These are phyloP conservation scores for Alternaria alternata DNA, from an alignment of 2,329 filamentous ascomycete genomes.

Conservation along the genomic window DNA sequence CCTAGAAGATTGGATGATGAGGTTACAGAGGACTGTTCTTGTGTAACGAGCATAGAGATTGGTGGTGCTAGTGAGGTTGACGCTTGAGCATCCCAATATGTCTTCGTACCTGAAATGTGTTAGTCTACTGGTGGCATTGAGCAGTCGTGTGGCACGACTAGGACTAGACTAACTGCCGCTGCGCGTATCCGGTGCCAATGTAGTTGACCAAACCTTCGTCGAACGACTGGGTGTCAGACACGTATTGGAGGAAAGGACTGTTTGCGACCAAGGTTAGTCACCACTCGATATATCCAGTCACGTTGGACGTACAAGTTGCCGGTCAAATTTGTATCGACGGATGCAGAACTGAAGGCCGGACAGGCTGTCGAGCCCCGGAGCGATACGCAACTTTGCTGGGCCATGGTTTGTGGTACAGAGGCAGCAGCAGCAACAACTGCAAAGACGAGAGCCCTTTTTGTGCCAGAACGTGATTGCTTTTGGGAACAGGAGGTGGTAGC, in stretches of 20 bases:
- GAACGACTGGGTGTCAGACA: constrained; percentile 78
- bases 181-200: constrained; percentile 76
- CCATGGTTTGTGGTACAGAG: constrained; percentile 41
- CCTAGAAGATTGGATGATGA: constrained; percentile 89
- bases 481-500: constrained; percentile 26
- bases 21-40: constrained; percentile 89
- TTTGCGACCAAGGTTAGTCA: constrained; percentile 15
- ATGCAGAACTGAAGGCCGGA: constrained; percentile 75
- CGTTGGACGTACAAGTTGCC: constrained; percentile 66
- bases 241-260: constrained; percentile 85
- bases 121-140: constrained; percentile 27
- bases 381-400: constrained; percentile 67
- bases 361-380: constrained; percentile 74
- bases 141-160: not conserved
- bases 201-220: constrained; percentile 78
- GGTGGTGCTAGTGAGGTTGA: constrained; percentile 80
- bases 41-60: constrained; percentile 93
- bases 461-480: constrained; percentile 29
- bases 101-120: constrained; percentile 73
- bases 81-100: constrained; percentile 78
- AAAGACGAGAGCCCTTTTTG: constrained; percentile 31
- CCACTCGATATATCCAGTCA: not conserved
- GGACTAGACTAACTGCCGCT: constrained; percentile 70
- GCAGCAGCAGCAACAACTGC: constrained; percentile 40
- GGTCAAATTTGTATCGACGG: constrained; percentile 72